Percentiles rank a stretch among this genome's conserved stretches.
phyloP scores from a whole-genome alignment of 352 stramenopile species.

The Phytophthora tubulina region DNA sequence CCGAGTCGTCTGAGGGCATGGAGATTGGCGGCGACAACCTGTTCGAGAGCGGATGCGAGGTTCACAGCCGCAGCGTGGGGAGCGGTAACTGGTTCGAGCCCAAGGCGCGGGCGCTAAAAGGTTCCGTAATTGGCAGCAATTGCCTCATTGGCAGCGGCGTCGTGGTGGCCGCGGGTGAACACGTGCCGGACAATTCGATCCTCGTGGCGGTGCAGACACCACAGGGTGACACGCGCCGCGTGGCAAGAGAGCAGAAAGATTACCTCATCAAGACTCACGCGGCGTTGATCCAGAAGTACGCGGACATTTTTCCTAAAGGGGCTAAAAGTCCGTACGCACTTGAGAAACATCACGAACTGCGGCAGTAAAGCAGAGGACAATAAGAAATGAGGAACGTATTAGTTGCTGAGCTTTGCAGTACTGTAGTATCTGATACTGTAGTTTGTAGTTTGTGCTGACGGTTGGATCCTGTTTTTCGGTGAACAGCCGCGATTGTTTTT shows the following conservation, averaged over 20 bases:
- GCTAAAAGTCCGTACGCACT: constrained; percentile 79
- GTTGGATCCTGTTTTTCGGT: constrained; percentile 17
- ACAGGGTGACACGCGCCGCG: constrained; percentile 39
- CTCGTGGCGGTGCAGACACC: constrained; percentile 68
- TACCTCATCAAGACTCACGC: constrained; percentile 67
- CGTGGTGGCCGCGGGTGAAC: constrained; percentile 69
- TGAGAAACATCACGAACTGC: constrained; percentile 80
- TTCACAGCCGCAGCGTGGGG: constrained; percentile 65
- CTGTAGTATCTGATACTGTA: too few relatives aligned
- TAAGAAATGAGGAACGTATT: neutral
- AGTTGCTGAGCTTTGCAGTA: too few relatives aligned
- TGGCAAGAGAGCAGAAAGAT: constrained; percentile 72
- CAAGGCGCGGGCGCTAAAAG: constrained; percentile 55
- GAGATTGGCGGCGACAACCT: constrained; percentile 73
- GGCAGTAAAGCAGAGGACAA: constrained; percentile 33
- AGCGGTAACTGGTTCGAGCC: constrained; percentile 84
- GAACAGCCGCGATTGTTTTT: constrained; percentile 28
- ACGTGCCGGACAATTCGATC: constrained; percentile 77
- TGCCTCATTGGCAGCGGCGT: constrained; percentile 87
- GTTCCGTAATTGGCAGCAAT: constrained; percentile 80
- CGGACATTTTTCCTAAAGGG: constrained; percentile 73
- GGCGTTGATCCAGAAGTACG: constrained; percentile 74
- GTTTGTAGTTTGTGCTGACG: neutral
- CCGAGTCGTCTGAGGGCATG: constrained; percentile 45
- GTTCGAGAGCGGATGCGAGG: constrained; percentile 81